phyloP scores from a whole-genome alignment of 768 basidiomycete species.

The Termitomyces sp. region DNA sequence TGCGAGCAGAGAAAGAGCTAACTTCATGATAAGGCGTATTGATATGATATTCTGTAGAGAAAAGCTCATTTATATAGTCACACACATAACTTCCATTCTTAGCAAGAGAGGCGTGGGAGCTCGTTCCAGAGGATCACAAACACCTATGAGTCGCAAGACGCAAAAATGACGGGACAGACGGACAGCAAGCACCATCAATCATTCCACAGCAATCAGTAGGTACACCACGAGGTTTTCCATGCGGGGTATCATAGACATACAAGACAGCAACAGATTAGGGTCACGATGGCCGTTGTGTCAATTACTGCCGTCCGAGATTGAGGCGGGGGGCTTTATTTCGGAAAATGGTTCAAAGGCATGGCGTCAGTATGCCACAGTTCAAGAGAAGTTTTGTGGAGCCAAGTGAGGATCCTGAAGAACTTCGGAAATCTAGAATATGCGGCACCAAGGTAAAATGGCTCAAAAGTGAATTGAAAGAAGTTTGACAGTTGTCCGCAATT shows the following conservation, averaged over 20 bases:
- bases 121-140: neutral
- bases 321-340: slow-evolving; percentile 15
- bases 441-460: neutral
- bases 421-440: slow-evolving; percentile 3
- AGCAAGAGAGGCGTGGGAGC: neutral
- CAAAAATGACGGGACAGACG: neutral
- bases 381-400: neutral
- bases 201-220: neutral
- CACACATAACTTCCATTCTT: neutral
- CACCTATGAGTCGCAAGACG: neutral
- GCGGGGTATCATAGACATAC: neutral
- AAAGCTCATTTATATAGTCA: neutral
- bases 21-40: slow-evolving; percentile 24
- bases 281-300: slow-evolving; percentile 14
- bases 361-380: neutral
- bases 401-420: slow-evolving; percentile 1
- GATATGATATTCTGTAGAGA: neutral
- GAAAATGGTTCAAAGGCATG: neutral
- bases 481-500: too few relatives aligned
- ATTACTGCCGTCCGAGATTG: slow-evolving; percentile 17
- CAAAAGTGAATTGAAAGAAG: neutral
- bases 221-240: neutral
- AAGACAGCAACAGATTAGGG: neutral
- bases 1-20: slow-evolving; percentile 24
- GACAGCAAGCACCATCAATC: neutral